phyloP scores from a whole-genome alignment of 202 grass and related monocot species.

The Elaeis oleifera region DNA sequence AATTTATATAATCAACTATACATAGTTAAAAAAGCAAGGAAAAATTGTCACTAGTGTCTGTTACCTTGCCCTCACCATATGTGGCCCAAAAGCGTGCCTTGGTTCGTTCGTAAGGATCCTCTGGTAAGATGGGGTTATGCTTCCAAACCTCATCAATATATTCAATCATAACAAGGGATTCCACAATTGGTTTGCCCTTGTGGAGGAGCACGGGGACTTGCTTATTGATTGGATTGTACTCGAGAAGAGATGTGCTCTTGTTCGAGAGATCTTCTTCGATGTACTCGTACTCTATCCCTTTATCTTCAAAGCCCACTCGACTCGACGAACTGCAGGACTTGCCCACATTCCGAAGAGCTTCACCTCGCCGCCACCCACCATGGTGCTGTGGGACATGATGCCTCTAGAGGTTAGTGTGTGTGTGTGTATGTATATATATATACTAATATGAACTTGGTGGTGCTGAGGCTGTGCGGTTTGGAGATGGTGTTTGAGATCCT shows the following conservation, averaged over 20 bases:
- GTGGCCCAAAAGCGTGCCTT: neutral
- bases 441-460: too few species aligned
- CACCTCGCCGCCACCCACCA: neutral
- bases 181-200: neutral
- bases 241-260: conserved; percentile 28
- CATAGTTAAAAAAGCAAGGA: too few species aligned
- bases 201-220: neutral
- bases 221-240: conserved; percentile 22
- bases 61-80: neutral
- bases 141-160: conserved; percentile 5
- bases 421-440: too few species aligned
- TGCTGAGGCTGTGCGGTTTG: too few species aligned
- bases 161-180: conserved; percentile 1
- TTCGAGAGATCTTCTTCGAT: conserved; percentile 32
- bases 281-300: conserved; percentile 38
- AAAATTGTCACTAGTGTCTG: too few species aligned
- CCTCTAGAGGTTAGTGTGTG: too few species aligned
- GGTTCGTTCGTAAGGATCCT: neutral
- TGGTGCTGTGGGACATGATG: too few species aligned
- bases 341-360: conserved; percentile 28
- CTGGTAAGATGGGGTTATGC: neutral
- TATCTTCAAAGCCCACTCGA: conserved; percentile 34
- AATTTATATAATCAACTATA: too few species aligned
- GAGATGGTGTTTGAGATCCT: too few species aligned
- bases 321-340: conserved; percentile 21